Evolutionary conservation across 1,284 basidiomycete genomes (phyloP), one percentile per base, ranked within the genome.

Genomic region (Gastroboletus turbinatus): DNA sequence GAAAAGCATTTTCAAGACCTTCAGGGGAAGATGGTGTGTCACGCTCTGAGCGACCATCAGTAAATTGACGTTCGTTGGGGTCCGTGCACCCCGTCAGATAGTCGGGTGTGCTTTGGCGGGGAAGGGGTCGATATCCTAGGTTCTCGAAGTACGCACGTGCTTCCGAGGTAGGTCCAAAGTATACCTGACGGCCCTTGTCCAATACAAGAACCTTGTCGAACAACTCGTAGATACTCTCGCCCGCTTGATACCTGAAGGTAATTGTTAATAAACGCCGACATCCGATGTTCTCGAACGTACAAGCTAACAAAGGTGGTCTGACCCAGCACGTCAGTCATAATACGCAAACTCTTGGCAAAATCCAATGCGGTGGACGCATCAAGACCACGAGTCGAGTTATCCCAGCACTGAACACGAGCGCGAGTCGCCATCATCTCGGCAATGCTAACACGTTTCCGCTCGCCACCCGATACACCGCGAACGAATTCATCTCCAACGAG

Each of bases 331-430:
- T 95, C 90, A 7, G 91, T 90, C 78, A 90, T 84, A 16, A 88
- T 76, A 21, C 92, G 81, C 60, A 96, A 73, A 56, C 82, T 81
- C 70, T 85, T 87, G 59, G 78, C 83, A 61, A 88, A 94, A 67
- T 92, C 88, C 36, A 95, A 77, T 0, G 94, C 92, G 4, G 92
- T 95, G 27, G 86, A 87, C 2, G 93, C 90, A 64, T 96, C 94
- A 42, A 97, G 80, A 58, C 94, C 92, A 46, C 91, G 81, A 1
- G 90, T 92, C 0, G 88, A 88, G 63, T 92, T 92, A 71, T 93
- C 90, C 85, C 90, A 93, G 59, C 82, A 84, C 58, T 89, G 83
- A n/a, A 94, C 83, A 43, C 83, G 83, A 25, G 88, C 88, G 45
- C 87, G 82, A 7, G 87, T 88, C 0, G 87, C 82, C 81, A 95